These are phyloP conservation scores for Sphenostylis stenocarpa DNA, from an alignment of 306 rosid species.

Conservation along the genomic window DNA sequence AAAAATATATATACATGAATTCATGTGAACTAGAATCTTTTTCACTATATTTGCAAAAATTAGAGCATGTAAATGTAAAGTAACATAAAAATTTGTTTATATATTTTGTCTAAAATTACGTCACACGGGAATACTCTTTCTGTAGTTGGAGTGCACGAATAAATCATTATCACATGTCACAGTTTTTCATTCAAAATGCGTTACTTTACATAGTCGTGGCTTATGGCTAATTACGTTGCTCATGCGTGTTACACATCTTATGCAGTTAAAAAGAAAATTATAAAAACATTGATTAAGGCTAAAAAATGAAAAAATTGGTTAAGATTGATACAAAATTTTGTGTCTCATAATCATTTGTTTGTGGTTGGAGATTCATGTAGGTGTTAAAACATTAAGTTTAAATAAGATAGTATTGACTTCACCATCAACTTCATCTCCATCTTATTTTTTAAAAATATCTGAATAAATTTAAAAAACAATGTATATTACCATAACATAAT, in stretches of 20 bases:
- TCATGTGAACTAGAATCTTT: neutral
- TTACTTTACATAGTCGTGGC: neutral
- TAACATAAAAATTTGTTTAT: neutral
- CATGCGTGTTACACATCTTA: conserved; percentile 32
- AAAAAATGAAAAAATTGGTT: neutral
- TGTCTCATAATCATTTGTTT: neutral
- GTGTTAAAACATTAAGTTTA: no score
- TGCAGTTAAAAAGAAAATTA: neutral
- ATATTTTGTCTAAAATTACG: no score
- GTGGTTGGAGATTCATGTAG: no score
- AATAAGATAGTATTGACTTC: no score
- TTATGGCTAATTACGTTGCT: conserved; percentile 3
- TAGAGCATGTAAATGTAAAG: neutral
- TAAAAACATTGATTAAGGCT: no score
- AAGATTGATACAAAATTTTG: neutral
- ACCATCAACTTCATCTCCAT: no score
- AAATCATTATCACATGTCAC: neutral
- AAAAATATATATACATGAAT: no score
- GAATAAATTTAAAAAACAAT: no score
- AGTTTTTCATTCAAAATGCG: neutral
- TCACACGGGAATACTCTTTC: neutral
- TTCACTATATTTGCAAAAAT: neutral
- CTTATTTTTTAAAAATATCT: no score
- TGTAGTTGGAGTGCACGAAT: conserved; percentile 27
- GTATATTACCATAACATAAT: no score